Conservation (phyloP, 257 asterid species). For the Jacaranda mimosifolia region DNA sequence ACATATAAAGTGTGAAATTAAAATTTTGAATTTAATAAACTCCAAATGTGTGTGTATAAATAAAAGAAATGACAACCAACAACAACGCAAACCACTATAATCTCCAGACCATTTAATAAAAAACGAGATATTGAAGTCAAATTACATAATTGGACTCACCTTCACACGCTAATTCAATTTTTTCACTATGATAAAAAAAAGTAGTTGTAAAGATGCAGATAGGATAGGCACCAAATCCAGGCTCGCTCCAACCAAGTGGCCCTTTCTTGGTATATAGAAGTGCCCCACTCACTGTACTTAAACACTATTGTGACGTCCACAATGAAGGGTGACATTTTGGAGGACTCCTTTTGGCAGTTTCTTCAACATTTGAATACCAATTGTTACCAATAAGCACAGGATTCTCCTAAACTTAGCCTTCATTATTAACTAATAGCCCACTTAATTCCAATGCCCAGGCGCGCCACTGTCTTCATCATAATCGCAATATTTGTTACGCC, state of each 20-base stretch:
- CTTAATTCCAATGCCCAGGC: constrained; percentile 18
- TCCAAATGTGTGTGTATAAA: too few relatives aligned
- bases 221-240: constrained; percentile 12
- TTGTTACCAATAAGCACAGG: not conserved
- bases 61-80: too few relatives aligned
- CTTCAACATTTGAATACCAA: constrained; percentile 11
- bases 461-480: constrained; percentile 36
- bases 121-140: too few relatives aligned
- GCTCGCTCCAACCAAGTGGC: constrained; percentile 6
- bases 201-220: not conserved
- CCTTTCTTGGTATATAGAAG: not conserved
- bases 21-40: too few relatives aligned
- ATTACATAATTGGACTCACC: too few relatives aligned
- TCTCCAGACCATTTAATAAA: too few relatives aligned
- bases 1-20: too few relatives aligned
- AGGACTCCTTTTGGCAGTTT: constrained; percentile 37
- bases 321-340: constrained; percentile 39
- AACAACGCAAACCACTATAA: too few relatives aligned
- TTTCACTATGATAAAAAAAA: not conserved
- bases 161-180: too few relatives aligned
- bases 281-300: constrained; percentile 35
- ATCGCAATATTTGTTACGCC: constrained; percentile 19
- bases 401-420: not conserved
- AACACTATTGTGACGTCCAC: constrained; percentile 22
- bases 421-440: constrained; percentile 11